Conservation (phyloP, 768 basidiomycete species). For the Tricholoma hemisulphureum region DNA sequence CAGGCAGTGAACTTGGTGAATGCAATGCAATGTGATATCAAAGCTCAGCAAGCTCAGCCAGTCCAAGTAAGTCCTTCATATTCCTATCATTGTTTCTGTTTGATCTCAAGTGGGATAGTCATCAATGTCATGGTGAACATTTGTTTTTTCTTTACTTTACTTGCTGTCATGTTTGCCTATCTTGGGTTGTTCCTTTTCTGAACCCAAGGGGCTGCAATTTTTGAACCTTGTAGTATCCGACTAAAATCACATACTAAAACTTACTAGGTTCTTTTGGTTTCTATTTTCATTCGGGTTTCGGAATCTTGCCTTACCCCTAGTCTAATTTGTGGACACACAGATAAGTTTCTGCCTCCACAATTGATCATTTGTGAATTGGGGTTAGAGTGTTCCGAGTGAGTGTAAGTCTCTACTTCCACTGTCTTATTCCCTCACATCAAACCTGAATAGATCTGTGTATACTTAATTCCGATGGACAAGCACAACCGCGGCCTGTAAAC, state of each 20-base stretch:
- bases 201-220: neutral
- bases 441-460: neutral
- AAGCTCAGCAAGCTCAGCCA: neutral
- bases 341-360: neutral
- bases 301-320: neutral
- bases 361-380: neutral
- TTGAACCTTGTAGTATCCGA: neutral
- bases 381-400: neutral
- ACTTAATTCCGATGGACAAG: neutral
- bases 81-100: neutral
- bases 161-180: neutral
- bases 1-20: conserved; percentile 5
- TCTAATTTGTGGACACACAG: neutral
- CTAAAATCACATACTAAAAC: neutral
- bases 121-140: neutral
- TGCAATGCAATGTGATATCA: conserved; percentile 1
- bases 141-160: neutral
- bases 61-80: neutral
- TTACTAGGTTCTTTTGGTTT: neutral
- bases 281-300: neutral
- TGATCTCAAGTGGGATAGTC: neutral
- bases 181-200: neutral
- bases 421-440: neutral
- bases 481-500: neutral
- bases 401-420: neutral